Evolutionary conservation across 805 yeast species (phyloP), one percentile per base, ranked within the genome.

Genomic region (Starmera caribaea): DNA sequence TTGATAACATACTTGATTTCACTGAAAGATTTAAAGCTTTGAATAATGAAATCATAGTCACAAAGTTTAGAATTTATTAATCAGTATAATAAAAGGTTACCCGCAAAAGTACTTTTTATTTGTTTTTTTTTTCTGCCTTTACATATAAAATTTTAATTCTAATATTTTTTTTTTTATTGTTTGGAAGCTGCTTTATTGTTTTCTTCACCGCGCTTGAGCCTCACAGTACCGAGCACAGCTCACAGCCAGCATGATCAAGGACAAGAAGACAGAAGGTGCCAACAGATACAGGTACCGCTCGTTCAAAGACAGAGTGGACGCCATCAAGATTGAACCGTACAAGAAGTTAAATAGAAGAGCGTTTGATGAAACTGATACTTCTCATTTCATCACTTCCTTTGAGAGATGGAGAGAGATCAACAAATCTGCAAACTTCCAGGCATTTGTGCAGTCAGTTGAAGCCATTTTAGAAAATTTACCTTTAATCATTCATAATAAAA

Each of bases 331-430:
- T 40, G 96, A 84, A 58, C 86, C 97, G 0, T 63, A 71, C 17
- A 65, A 72, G 43, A 71, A 71, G 38, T 59, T 79, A 31, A 62
- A 66, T 17, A 74, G 69, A 45, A 69, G 83, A 50, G 80, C 77
- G 1, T 80, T 76, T 51, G 83, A 82, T 52, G 75, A 78, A 45
- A 84, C 74, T 30, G 90, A 81, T 44, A 60, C 78, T 2, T 87
- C 96, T 2, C 89, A 83, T 58, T 85, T 89, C 49, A 60, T 81
- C 26, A 73, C 92, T 11, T 78, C 95, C 0, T 66, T 83, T 44
- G 81, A 81, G 36, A 87, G 85, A 49, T 90, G 97, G 96, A 73
- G 68, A 42, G 97, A 92, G 54, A 76, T 85, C 41, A 90, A 89
- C 56, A 62, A 85, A 41, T 79, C 95, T 32, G 78, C 76, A 5